These are phyloP conservation scores for Aegilops bicornis DNA, from an alignment of 176 grass and related monocot genomes.

Conservation along the genomic window DNA sequence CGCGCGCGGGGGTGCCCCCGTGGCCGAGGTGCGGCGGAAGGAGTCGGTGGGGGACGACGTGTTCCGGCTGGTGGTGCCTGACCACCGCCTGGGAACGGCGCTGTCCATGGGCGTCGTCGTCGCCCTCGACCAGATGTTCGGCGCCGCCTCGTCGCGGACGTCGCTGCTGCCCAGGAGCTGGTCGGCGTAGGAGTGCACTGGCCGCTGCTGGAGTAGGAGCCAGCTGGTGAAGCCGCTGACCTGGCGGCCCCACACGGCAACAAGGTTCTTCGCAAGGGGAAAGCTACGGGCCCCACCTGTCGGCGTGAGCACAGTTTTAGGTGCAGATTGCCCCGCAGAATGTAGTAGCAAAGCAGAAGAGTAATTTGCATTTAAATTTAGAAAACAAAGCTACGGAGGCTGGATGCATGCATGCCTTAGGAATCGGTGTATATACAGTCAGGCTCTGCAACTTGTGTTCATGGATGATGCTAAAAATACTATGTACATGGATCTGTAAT, in stretches of 20 bases:
- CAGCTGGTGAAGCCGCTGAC: neutral
- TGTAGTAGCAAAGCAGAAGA: neutral
- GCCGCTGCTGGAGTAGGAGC: neutral
- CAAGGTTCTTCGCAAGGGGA: neutral
- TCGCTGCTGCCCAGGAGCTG: conserved; percentile 38
- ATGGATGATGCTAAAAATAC: neutral
- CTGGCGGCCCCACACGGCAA: neutral
- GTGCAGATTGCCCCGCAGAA: neutral
- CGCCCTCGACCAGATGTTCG: conserved; percentile 77
- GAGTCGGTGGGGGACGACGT: conserved; percentile 61
- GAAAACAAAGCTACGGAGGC: neutral
- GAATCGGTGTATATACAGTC: neutral
- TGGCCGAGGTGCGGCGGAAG: conserved; percentile 61
- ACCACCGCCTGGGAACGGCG: conserved; percentile 26
- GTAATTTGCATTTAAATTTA: neutral
- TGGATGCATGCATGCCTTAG: neutral
- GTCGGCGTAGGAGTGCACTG: conserved; percentile 11
- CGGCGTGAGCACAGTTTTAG: conserved; percentile 16
- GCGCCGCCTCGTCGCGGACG: neutral
- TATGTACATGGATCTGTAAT: neutral
- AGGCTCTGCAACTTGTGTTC: neutral
- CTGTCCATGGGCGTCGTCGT: conserved; percentile 75
- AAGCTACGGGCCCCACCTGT: neutral
- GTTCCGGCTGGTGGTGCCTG: conserved; percentile 51
- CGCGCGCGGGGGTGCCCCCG: conserved; percentile 27